These are phyloP conservation scores for Wickerhamomyces kurtzmanii DNA, from an alignment of 805 yeast genomes.

Conservation along the genomic window DNA sequence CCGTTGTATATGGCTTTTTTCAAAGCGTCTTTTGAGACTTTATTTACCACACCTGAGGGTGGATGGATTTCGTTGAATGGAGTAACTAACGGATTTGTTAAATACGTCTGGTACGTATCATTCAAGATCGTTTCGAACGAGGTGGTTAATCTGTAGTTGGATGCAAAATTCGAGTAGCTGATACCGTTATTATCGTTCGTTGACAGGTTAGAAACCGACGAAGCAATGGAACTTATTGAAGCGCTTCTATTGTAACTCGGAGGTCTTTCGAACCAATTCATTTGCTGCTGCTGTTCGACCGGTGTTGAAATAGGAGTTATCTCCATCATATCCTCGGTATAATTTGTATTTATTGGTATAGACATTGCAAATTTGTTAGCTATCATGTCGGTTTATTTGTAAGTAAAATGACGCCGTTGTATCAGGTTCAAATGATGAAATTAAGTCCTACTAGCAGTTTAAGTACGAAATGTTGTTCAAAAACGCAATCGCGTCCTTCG, in stretches of 20 bases:
- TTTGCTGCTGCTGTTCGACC: slow-evolving; percentile 9
- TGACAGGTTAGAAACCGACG: slow-evolving; percentile 13
- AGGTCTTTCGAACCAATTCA: slow-evolving; percentile 9
- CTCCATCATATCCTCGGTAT: too few relatives aligned
- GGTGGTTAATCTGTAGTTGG: slow-evolving; percentile 18
- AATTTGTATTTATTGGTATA: too few relatives aligned
- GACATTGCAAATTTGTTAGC: too few relatives aligned
- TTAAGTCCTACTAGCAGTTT: too few relatives aligned
- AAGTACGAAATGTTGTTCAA: too few relatives aligned
- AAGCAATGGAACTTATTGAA: slow-evolving; percentile 15
- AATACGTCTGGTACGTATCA: slow-evolving; percentile 35
- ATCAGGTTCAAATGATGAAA: too few relatives aligned
- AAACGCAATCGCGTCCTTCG: too few relatives aligned
- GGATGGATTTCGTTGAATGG: slow-evolving; percentile 61
- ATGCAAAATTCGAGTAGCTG: slow-evolving; percentile 15
- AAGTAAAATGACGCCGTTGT: too few relatives aligned
- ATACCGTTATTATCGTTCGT: slow-evolving; percentile 16
- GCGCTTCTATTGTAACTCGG: slow-evolving; percentile 16
- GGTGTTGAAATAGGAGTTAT: slow-evolving; percentile 12
- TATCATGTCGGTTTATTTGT: too few relatives aligned
- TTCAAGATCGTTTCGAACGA: slow-evolving; percentile 35
- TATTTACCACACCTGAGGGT: slow-evolving; percentile 56
- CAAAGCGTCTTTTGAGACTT: slow-evolving; percentile 47
- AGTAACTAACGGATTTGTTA: slow-evolving; percentile 50
- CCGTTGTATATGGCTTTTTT: slow-evolving; percentile 21